Base-by-base conservation (phyloP, 1,139 yeast genomes). In the Sugiyamaella neomexicana region DNA sequence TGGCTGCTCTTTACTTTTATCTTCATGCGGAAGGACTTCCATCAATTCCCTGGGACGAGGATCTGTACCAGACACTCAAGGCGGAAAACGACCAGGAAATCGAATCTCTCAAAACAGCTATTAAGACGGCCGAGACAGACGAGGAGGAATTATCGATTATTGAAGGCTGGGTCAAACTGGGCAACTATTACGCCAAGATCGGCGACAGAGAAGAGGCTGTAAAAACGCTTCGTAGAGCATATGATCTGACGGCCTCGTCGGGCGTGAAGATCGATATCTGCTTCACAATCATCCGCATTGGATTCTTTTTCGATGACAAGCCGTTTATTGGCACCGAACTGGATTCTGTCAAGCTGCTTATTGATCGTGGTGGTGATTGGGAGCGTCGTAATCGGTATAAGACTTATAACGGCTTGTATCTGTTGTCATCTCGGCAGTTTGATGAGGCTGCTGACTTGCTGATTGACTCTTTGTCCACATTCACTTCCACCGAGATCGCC, bases 301-400 rank as follows among this genome's bases (percentile, higher is more conserved):
- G 95, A 23, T 85, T 90, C 67, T 91, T 93, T 72, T 93, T 81
- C 70, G 83, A 83, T 66, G 97, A 93, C 73, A 85, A 83, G 66
- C 74, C 75, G 12, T 81, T 81, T 62, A 87, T 88, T 45, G 80
- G 84, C 56, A 83, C 84, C 65, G 85, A 86, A 67, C 79, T 95
- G 65, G 95, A 86, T 55, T 85, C 85, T 62, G 82, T 86, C 40
- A 83, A 86, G 66, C 69, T 75, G 43, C 63, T 89, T 68, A 89
- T 93, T 66, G 99, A 93, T 65, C 86, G 89, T 66, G 99, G 99
- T 52, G 99, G 99, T 57, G 99, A 93, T 70, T 93, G 99, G 99
- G 99, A 95, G 73, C 88, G 99, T 71, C 83, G 97, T 68, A 93
- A 95, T 74, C 78, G 97, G 64, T 89, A 82, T 76, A 93, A 95